These are phyloP conservation scores for Acacia pycnantha DNA, from an alignment of 331 rosid genomes.

Conservation along the genomic window DNA sequence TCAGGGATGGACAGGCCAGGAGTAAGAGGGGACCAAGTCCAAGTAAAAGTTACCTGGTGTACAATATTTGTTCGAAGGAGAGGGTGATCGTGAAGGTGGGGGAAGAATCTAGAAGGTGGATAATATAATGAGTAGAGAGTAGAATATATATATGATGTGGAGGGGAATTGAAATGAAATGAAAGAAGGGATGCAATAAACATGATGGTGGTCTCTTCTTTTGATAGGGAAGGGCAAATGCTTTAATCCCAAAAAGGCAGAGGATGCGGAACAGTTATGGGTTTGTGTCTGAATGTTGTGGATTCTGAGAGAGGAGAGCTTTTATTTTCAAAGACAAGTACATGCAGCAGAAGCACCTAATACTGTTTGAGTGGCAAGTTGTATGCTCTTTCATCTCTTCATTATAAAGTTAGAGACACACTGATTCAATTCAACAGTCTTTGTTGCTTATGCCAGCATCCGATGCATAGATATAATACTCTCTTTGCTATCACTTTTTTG, in stretches of 20 bases:
- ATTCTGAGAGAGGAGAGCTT: not conserved
- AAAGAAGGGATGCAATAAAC: too few species aligned
- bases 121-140: not conserved
- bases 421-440: not conserved
- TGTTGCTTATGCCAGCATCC: constrained; percentile 7
- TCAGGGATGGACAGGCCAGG: not conserved
- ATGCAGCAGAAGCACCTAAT: constrained; percentile 6
- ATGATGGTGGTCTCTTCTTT: not conserved
- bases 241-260: constrained; percentile 9
- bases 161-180: too few species aligned
- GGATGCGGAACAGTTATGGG: constrained; percentile 9
- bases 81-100: not conserved
- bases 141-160: not conserved
- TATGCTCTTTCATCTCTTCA: not conserved
- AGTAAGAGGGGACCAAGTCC: not conserved
- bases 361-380: constrained; percentile 6
- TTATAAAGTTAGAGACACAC: not conserved
- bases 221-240: not conserved
- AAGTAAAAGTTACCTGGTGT: too few species aligned
- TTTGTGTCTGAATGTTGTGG: not conserved
- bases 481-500: not conserved
- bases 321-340: not conserved
- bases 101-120: not conserved
- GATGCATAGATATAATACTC: not conserved
- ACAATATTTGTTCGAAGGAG: not conserved